Evolutionary conservation across 2,329 filamentous ascomycete genomes (phyloP).

Genomic region (Pezicula neosporulosa): DNA sequence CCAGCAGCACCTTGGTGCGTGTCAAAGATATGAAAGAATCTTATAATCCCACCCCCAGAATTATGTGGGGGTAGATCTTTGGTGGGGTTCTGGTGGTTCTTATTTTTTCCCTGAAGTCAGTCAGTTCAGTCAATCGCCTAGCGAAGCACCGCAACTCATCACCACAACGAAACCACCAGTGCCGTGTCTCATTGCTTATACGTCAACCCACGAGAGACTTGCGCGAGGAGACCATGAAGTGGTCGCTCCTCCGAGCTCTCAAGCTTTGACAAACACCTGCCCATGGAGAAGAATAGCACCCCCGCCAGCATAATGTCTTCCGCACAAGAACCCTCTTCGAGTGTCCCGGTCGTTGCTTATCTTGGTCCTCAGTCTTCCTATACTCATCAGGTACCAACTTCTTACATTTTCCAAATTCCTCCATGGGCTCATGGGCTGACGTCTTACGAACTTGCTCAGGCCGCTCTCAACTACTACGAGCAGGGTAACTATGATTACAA

Average conservation of each 20-base stretch:
- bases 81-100: too few species aligned
- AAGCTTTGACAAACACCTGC: background rate
- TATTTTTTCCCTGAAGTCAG: too few species aligned
- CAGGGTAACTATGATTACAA: slow-evolving; percentile 30
- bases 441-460: slow-evolving; percentile 36
- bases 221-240: too few species aligned
- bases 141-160: too few species aligned
- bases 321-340: slow-evolving; percentile 2
- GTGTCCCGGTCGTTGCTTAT: slow-evolving; percentile 44
- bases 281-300: background rate
- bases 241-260: background rate
- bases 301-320: background rate
- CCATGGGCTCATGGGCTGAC: slow-evolving; percentile 22
- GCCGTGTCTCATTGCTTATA: too few species aligned
- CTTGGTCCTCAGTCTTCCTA: slow-evolving; percentile 64
- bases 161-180: too few species aligned
- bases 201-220: too few species aligned
- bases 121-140: too few species aligned
- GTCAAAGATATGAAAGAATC: too few species aligned
- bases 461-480: slow-evolving; percentile 49
- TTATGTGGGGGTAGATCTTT: too few species aligned
- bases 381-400: slow-evolving; percentile 58
- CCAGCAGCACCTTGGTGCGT: too few species aligned
- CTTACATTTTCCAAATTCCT: slow-evolving; percentile 10
- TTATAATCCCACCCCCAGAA: too few species aligned